Evolutionary conservation across 257 asterid genomes (phyloP).

Genomic region (Asclepias syriaca): DNA sequence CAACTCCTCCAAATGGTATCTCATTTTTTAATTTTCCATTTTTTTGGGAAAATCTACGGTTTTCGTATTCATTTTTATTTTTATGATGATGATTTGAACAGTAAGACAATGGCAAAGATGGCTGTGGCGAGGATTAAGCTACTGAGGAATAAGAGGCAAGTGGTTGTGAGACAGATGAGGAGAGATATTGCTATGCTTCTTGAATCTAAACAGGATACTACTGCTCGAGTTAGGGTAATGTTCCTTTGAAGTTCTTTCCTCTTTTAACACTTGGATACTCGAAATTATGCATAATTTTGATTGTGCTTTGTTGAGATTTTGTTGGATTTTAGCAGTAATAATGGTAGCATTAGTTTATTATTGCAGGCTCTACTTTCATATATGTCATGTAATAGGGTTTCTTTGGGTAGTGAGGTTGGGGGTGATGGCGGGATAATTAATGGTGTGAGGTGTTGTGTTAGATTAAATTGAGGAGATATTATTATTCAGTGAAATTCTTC

Average conservation of each 20-base stretch:
- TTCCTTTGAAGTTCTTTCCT: neutral
- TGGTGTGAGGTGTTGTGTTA: no score
- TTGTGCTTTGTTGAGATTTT: neutral
- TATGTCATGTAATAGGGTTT: neutral
- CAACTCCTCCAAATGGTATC: conserved; percentile 64
- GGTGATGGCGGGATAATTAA: neutral
- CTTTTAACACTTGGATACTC: neutral
- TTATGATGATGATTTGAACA: conserved; percentile 20
- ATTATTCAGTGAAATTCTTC: neutral
- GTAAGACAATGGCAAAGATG: conserved; percentile 97
- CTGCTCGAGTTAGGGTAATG: conserved; percentile 85
- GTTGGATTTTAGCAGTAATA: neutral
- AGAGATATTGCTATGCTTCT: conserved; percentile 95
- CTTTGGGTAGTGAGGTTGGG: no score
- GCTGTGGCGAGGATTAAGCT: conserved; percentile 92
- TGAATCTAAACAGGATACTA: conserved; percentile 76
- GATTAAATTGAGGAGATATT: neutral
- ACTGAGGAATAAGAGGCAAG: conserved; percentile 94
- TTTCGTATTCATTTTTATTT: neutral
- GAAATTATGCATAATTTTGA: neutral
- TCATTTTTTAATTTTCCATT: neutral
- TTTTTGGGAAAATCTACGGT: neutral
- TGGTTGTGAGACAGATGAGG: conserved; percentile 88
- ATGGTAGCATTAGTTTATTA: neutral
- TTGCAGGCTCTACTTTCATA: neutral